Percentiles rank a stretch among this genome's conserved stretches.
Evolutionary conservation across 805 yeast species (phyloP).

Genomic region (Cyberlindnera sargentensis): DNA sequence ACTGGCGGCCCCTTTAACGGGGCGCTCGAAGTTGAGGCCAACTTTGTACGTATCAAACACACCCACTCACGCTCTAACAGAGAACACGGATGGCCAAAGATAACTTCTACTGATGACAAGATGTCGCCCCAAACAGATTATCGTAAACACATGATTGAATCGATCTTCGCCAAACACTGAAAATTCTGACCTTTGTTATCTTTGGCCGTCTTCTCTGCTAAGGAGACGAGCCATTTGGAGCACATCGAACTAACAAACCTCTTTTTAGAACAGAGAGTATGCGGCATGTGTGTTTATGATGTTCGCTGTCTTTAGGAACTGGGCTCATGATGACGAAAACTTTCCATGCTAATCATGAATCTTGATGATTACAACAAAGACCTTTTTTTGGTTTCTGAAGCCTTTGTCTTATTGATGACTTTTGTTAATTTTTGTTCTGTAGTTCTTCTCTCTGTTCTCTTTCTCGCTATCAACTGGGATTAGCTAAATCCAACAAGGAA

Average conservation of each 20-base stretch:
- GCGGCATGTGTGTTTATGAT: background rate
- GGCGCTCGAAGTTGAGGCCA: conserved; percentile 11
- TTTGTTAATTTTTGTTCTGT: too few species aligned
- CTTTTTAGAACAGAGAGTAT: background rate
- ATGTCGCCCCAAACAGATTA: conserved; percentile 28
- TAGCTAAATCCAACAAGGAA: background rate
- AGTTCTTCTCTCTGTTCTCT: too few species aligned
- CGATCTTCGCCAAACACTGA: conserved; percentile 28
- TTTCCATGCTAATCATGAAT: conserved; percentile 24
- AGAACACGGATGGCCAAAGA: too few species aligned
- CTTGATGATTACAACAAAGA: conserved; percentile 16
- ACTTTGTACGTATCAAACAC: conserved; percentile 9
- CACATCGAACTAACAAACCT: background rate
- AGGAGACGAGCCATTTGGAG: background rate
- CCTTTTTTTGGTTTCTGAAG: conserved; percentile 16
- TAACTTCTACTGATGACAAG: conserved; percentile 15
- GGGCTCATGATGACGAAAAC: conserved; percentile 20
- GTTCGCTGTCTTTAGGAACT: background rate
- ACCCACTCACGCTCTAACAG: background rate
- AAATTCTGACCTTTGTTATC: conserved; percentile 20
- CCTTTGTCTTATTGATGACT: background rate
- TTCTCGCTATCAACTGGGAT: too few species aligned
- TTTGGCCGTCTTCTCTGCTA: too few species aligned
- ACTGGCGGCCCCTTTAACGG: background rate
- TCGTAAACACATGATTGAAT: conserved; percentile 20